Percentiles rank a stretch among this genome's conserved stretches.
Evolutionary conservation across 139 green algal species (phyloP).

Genomic region (Microglena sp.): DNA sequence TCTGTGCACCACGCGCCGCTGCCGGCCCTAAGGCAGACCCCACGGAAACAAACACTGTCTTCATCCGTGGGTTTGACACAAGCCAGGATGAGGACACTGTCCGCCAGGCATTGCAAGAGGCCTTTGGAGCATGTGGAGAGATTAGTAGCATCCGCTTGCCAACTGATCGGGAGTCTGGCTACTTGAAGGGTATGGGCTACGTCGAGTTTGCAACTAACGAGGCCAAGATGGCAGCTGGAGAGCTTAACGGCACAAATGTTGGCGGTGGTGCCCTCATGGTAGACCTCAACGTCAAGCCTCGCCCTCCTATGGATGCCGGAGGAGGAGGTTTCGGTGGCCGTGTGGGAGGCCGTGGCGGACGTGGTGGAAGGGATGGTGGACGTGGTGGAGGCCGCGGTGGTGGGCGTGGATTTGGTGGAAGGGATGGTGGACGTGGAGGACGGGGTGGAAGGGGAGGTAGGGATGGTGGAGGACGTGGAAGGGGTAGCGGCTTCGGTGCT

Average conservation of each 20-base stretch:
- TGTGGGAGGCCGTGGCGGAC: slow-evolving; percentile 1
- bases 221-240: slow-evolving; percentile 43
- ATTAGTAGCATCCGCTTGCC: slow-evolving; percentile 55
- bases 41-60: slow-evolving; percentile 35
- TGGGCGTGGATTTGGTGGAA: slow-evolving; percentile 13
- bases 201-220: slow-evolving; percentile 53
- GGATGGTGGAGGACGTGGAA: slow-evolving; percentile 9
- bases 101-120: slow-evolving; percentile 44
- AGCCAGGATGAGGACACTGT: slow-evolving; percentile 55
- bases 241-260: slow-evolving; percentile 44
- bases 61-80: slow-evolving; percentile 69
- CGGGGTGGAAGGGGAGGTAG: slow-evolving; percentile 17
- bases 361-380: slow-evolving; percentile 15
- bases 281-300: slow-evolving; percentile 38
- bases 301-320: slow-evolving; percentile 12
- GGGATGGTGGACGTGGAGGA: slow-evolving; percentile 16
- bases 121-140: slow-evolving; percentile 48
- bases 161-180: slow-evolving; percentile 34
- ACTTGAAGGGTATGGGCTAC: slow-evolving; percentile 65
- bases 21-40: neutral
- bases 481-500: slow-evolving; percentile 14
- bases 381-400: slow-evolving; percentile 11
- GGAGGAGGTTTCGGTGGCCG: slow-evolving; percentile 9
- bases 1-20: slow-evolving; percentile 9
- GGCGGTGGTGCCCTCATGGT: slow-evolving; percentile 47